These are phyloP conservation scores for Auriculariales sp. DNA, from an alignment of 768 basidiomycete species.

Conservation along the genomic window DNA sequence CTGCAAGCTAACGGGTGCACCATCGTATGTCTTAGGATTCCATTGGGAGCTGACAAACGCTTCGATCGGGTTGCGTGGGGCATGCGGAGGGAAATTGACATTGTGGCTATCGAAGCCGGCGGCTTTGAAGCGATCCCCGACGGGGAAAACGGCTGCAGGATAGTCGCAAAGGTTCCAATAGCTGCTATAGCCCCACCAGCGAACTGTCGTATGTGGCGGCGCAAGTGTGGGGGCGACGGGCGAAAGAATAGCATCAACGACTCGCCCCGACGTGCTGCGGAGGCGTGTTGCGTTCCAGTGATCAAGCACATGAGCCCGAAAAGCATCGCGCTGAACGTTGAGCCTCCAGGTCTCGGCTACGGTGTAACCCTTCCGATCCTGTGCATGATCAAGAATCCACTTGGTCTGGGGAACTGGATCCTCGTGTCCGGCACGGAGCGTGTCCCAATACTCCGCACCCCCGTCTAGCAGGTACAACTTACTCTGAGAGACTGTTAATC, in stretches of 20 bases:
- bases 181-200: constrained; percentile 36
- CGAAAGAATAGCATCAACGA: constrained; percentile 32
- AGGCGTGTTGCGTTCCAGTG: constrained; percentile 29
- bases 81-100: constrained; percentile 8
- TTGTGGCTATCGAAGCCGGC: constrained; percentile 10
- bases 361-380: constrained; percentile 20
- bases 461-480: constrained; percentile 37
- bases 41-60: constrained; percentile 23
- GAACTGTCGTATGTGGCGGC: constrained; percentile 30
- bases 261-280: constrained; percentile 26
- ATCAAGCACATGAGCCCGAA: constrained; percentile 23
- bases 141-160: constrained; percentile 32
- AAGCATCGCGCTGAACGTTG: constrained; percentile 27
- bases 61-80: constrained; percentile 23
- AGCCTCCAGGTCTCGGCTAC: constrained; percentile 30
- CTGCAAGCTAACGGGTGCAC: constrained; percentile 32
- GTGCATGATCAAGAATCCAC: constrained; percentile 29
- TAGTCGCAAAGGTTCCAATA: constrained; percentile 41
- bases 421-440: constrained; percentile 19
- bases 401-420: constrained; percentile 25
- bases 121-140: constrained; percentile 19
- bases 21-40: constrained; percentile 26
- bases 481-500: constrained; percentile 17
- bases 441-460: constrained; percentile 28
- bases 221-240: constrained; percentile 33